Evolutionary conservation across 2,329 filamentous ascomycete species (phyloP), one percentile per base, ranked within the genome.

Genomic region (Neofusicoccum laricinum): DNA sequence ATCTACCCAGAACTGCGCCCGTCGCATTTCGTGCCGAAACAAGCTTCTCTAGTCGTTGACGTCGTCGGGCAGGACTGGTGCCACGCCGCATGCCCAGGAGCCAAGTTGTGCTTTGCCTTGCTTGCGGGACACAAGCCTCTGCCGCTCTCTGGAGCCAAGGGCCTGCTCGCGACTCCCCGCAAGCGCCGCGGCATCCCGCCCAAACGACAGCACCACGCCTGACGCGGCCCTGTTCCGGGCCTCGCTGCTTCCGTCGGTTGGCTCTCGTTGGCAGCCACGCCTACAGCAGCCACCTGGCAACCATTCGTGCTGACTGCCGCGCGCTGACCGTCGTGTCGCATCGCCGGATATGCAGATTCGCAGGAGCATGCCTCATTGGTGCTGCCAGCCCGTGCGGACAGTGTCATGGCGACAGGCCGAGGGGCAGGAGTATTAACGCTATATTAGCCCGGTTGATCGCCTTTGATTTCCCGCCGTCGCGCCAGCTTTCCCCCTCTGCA

Each of bases 291-390:
- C 30, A 5, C 19, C 41, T 17, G 40, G 36, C 55, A 19, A 21
- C 38, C 53, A 15, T 1, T 30, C n/a, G 36, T 19, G 34, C 17
- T 53, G 50, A 8, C 8, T 11, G 50, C 50, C 21, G 7, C 25
- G 32, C 50, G 17, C 50, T 40, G 34, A 36, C 36, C 25, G 40
- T 21, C 25, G 12, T 40, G 46, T n/a, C 7, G 48, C 48, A 17
- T 48, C 11, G 10, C 38, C 38, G 25, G 41, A 59, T 34, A 59
- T 59, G 55, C 55, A 46, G 55, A 59, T 59, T 38, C 30, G 55
- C 55, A 59, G 55, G 55, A 46, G 55, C n/a, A 59, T 59, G 30
- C 25, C n/a, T 36, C n/a, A 57, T 57, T 41, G 12, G 51, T 41
- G 51, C 38, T 11, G 21, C 53, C 21, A 57, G 53, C 21, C 53